Evolutionary conservation across 2,329 filamentous ascomycete species (phyloP), one percentile per base, ranked within the genome.

Genomic region (Alternaria novae-zelandiae): DNA sequence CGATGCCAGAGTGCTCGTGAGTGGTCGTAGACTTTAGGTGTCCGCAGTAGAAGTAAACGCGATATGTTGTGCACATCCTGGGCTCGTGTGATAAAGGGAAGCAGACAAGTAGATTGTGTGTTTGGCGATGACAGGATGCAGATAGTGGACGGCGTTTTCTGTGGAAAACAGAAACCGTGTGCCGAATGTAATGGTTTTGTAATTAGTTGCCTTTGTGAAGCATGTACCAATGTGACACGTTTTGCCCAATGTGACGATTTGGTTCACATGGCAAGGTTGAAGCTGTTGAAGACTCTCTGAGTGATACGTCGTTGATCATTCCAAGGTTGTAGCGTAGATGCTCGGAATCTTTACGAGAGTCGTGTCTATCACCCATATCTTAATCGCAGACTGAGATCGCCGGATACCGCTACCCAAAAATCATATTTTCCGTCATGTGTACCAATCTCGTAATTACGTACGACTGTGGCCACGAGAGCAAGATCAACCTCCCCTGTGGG

Each of bases 21-120:
- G n/a, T 41, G 15, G 36, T 30, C 6, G 54, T 41, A 6, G 13
- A 28, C 46, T 44, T 57, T 10, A 58, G 54, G 47, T 61, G 59
- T 13, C 41, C 41, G n/a, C 54, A 61, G n/a, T 46, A 17, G 41
- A 50, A 58, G 41, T 53, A 61, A 5, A 57, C 6, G 17, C 47
- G 21, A 25, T 58, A 44, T 25, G 15, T 41, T 25, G 23, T 32
- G 17, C 46, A 41, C 59, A 61, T 58, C 30, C 20, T 55, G 41
- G 25, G 13, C n/a, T n/a, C 11, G 15, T 28, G 20, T 21, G 10
- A n/a, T 45, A 32, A 21, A 43, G 10, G 36, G 12, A 7, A 20
- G 32, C 30, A 54, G 32, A n/a, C 12, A 30, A 54, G 32, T 43
- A 54, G 20, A 12, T 26, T 17, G 23, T 6, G 11, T 6, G n/a